Evolutionary conservation across 2,329 filamentous ascomycete species (phyloP).

Genomic region (Epichloe gansuensis): DNA sequence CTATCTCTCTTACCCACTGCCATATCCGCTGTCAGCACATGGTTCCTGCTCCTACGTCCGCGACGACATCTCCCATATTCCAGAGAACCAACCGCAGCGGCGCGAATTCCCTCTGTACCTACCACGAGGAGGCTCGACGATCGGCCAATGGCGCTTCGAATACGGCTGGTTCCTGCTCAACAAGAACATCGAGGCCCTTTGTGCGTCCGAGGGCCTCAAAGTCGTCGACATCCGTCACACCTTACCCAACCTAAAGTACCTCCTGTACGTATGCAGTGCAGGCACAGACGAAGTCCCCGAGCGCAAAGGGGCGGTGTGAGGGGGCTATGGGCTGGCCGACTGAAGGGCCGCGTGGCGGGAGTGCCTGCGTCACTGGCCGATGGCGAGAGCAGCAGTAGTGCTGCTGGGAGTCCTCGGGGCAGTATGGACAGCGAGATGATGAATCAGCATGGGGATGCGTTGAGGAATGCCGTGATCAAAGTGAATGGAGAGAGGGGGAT

Average conservation of each 20-base stretch:
- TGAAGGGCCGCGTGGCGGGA: slow-evolving; percentile 24
- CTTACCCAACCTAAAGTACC: slow-evolving; percentile 83
- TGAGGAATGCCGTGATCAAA: slow-evolving; percentile 21
- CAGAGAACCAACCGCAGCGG: slow-evolving; percentile 35
- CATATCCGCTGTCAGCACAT: slow-evolving; percentile 63
- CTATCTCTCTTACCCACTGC: slow-evolving; percentile 67
- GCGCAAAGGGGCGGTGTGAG: slow-evolving; percentile 49
- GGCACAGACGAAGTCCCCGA: slow-evolving; percentile 53
- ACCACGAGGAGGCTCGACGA: slow-evolving; percentile 44
- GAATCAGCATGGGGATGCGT: slow-evolving; percentile 27
- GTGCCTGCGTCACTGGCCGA: slow-evolving; percentile 11
- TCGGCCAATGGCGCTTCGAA: slow-evolving; percentile 80
- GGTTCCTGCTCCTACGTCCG: slow-evolving; percentile 65
- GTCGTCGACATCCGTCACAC: slow-evolving; percentile 88
- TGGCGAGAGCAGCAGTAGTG: slow-evolving; percentile 27
- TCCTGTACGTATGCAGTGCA: slow-evolving; percentile 80
- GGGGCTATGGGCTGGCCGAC: slow-evolving; percentile 41
- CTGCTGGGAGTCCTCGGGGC: slow-evolving; percentile 27
- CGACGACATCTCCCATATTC: slow-evolving; percentile 56
- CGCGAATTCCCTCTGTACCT: slow-evolving; percentile 72
- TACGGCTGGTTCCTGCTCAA: slow-evolving; percentile 96
- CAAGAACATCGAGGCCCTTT: slow-evolving; percentile 73
- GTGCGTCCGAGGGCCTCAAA: slow-evolving; percentile 54
- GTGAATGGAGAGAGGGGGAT: slow-evolving; percentile 9
- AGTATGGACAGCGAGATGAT: slow-evolving; percentile 31